Conservation (phyloP, 495 filamentous ascomycete species). For the Daldinia decipiens region DNA sequence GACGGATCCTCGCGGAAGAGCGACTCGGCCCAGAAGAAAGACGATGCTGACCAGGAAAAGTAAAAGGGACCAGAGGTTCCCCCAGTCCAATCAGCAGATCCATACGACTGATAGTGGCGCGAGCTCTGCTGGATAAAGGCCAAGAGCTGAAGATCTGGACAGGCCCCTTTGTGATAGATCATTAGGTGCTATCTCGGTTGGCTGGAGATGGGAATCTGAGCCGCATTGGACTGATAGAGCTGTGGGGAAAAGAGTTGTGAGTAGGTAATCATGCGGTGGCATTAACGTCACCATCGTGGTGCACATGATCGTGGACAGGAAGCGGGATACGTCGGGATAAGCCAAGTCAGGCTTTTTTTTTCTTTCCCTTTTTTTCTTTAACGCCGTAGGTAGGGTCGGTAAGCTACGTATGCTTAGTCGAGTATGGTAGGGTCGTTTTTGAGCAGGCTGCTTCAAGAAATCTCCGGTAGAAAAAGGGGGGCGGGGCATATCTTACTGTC, state of each 20-base stretch:
- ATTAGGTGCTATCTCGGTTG: constrained; percentile 26
- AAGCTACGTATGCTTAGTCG: not conserved
- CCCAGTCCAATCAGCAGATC: constrained; percentile 10
- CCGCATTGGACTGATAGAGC: constrained; percentile 2
- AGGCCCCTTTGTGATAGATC: constrained; percentile 29
- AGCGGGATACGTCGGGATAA: constrained; percentile 21
- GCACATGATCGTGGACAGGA: constrained; percentile 9
- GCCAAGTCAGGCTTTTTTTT: not conserved
- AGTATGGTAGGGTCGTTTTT: not conserved
- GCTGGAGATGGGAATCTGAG: constrained; percentile 11
- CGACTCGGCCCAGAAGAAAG: constrained; percentile 28
- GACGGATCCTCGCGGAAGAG: constrained; percentile 20
- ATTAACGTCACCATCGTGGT: constrained; percentile 27
- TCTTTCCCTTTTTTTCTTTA: not conserved
- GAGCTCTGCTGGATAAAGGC: not conserved
- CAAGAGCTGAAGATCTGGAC: constrained; percentile 27
- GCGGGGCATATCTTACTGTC: not conserved
- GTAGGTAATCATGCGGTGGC: constrained; percentile 28
- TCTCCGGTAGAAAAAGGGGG: not conserved
- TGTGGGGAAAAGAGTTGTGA: not conserved
- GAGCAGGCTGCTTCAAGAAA: not conserved
- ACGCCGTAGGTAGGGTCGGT: constrained; percentile 4
- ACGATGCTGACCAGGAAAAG: constrained; percentile 25
- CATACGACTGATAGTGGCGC: constrained; percentile 7
- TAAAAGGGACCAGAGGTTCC: constrained; percentile 2